These are phyloP conservation scores for Amborella trichopoda DNA, from an alignment of 164 flowering plant species.

Conservation along the genomic window DNA sequence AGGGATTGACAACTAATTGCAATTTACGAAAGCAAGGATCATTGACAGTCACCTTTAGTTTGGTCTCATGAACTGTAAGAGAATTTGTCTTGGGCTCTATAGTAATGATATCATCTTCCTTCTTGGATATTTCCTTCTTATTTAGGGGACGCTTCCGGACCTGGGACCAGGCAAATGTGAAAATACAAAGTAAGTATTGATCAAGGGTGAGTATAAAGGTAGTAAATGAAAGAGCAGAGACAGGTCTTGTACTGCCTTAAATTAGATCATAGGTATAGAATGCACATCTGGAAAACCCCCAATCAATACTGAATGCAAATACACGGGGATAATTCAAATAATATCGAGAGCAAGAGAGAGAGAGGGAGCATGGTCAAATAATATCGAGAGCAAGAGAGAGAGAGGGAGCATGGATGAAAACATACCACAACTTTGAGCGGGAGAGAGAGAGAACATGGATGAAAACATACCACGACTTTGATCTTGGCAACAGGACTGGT, in stretches of 20 bases:
- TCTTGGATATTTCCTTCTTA: slow-evolving; percentile 78
- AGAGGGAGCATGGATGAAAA: background rate
- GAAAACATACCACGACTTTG: slow-evolving; percentile 80
- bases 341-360: background rate
- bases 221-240: background rate
- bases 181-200: background rate
- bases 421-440: slow-evolving; percentile 89
- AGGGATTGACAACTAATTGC: too few relatives aligned
- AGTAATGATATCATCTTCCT: slow-evolving; percentile 88
- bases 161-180: slow-evolving; percentile 17
- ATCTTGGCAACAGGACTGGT: slow-evolving; percentile 88
- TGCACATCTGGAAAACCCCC: background rate
- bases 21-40: too few relatives aligned
- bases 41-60: slow-evolving; percentile 93
- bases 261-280: background rate
- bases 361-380: background rate
- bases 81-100: slow-evolving; percentile 47
- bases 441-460: background rate
- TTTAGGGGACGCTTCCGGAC: slow-evolving; percentile 97
- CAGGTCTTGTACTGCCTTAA: background rate
- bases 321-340: background rate
- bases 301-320: background rate
- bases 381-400: background rate
- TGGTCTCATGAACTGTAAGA: slow-evolving; percentile 87
- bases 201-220: background rate